phyloP scores from a whole-genome alignment of 2,329 filamentous ascomycete species.

The Nemania abortiva region DNA sequence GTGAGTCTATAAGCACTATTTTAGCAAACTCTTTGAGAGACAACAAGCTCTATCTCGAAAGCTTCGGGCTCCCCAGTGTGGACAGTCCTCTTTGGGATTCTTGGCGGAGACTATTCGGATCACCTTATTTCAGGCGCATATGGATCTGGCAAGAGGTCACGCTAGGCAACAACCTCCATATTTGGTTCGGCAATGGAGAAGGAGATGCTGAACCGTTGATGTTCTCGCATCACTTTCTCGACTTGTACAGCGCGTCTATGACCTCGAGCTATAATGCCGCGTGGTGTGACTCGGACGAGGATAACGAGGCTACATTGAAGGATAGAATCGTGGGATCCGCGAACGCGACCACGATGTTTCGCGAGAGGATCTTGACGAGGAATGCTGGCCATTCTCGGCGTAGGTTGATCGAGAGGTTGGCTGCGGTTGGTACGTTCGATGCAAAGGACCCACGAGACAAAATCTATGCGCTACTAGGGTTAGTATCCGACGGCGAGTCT shows the following conservation, averaged over 20 bases:
- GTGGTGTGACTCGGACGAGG: slow-evolving; percentile 18
- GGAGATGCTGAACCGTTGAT: slow-evolving; percentile 18
- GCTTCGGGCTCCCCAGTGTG: slow-evolving; percentile 25
- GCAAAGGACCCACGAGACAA: slow-evolving; percentile 37
- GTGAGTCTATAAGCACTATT: slow-evolving; percentile 8
- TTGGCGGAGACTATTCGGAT: slow-evolving; percentile 26
- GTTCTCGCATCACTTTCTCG: slow-evolving; percentile 15
- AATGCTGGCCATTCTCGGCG: slow-evolving; percentile 1
- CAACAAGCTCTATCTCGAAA: slow-evolving; percentile 26
- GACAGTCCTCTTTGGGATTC: slow-evolving; percentile 32
- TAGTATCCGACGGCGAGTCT: slow-evolving; percentile 10
- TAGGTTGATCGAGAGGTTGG: slow-evolving; percentile 30
- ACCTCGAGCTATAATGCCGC: slow-evolving; percentile 29
- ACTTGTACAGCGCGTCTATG: slow-evolving; percentile 14
- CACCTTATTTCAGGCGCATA: slow-evolving; percentile 34
- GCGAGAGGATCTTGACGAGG: slow-evolving; percentile 11
- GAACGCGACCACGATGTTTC: slow-evolving; percentile 22
- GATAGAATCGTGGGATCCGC: slow-evolving; percentile 23
- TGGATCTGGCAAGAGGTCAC: slow-evolving; percentile 33
- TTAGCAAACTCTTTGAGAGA: slow-evolving; percentile 7
- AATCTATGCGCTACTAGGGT: slow-evolving; percentile 34
- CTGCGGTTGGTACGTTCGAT: slow-evolving; percentile 14
- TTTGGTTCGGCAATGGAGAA: slow-evolving; percentile 28
- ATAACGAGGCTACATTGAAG: slow-evolving; percentile 5
- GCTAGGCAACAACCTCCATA: slow-evolving; percentile 22